phyloP scores from a whole-genome alignment of 2,329 filamentous ascomycete species.

The Fusarium sp. region DNA sequence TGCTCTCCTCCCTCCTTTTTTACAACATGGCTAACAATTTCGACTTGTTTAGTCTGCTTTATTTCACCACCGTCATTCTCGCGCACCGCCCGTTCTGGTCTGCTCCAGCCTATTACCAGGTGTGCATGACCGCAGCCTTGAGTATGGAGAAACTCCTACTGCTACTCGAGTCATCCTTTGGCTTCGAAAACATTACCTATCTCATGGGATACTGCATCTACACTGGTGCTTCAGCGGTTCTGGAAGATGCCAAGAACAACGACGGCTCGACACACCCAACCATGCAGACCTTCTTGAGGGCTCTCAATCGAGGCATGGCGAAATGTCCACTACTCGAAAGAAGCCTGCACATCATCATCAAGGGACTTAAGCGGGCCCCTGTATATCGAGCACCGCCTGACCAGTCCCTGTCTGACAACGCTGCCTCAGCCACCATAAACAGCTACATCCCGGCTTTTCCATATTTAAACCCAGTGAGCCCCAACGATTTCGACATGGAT shows the following conservation, averaged over 20 bases:
- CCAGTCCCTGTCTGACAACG: neutral
- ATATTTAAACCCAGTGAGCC: conserved; percentile 6
- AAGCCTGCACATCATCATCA: conserved; percentile 17
- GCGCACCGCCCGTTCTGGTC: conserved; percentile 17
- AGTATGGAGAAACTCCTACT: conserved; percentile 10
- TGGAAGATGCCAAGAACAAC: conserved; percentile 6
- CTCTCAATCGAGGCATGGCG: conserved; percentile 8
- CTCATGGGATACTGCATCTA: conserved; percentile 20
- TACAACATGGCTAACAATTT: neutral
- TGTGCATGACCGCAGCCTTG: conserved; percentile 5
- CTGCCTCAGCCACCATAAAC: neutral
- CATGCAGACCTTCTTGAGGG: conserved; percentile 12
- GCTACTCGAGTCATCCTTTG: conserved; percentile 9
- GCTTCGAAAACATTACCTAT: conserved; percentile 15
- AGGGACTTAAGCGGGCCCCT: conserved; percentile 4
- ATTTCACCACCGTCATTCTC: conserved; percentile 5
- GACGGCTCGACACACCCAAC: conserved; percentile 7
- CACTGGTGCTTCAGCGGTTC: conserved; percentile 7
- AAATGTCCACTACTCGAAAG: conserved; percentile 3
- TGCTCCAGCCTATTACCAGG: conserved; percentile 1
- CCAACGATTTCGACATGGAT: conserved; percentile 13
- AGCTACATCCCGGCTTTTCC: conserved; percentile 16
- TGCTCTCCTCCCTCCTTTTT: neutral
- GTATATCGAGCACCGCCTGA: neutral
- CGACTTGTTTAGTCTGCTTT: neutral